Conservation (phyloP, 1,284 basidiomycete species). For the Sphagnurus paluster region DNA sequence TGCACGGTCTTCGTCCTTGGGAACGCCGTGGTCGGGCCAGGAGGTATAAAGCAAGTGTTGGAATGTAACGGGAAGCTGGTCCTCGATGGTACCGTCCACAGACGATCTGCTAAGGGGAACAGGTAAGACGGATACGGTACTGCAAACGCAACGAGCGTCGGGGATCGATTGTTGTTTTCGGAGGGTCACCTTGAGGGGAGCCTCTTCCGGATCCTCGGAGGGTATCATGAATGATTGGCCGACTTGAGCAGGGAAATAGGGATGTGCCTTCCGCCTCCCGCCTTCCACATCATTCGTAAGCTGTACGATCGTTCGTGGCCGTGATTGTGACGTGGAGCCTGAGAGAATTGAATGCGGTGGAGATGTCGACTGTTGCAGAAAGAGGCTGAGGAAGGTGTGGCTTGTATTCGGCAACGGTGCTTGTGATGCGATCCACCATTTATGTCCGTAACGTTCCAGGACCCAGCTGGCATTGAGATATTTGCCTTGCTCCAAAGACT, state of each 20-base stretch:
- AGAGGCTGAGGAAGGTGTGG: constrained; percentile 73
- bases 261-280: constrained; percentile 68
- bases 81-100: constrained; percentile 15
- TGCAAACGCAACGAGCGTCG: constrained; percentile 62
- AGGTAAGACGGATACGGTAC: constrained; percentile 43
- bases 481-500: constrained; percentile 37
- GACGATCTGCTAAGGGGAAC: constrained; percentile 13
- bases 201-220: constrained; percentile 42
- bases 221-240: constrained; percentile 54
- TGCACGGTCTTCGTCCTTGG: constrained; percentile 53
- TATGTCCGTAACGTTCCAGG: constrained; percentile 65
- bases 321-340: constrained; percentile 11
- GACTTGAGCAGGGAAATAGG: constrained; percentile 66
- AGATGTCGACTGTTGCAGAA: constrained; percentile 48
- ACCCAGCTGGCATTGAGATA: constrained; percentile 89
- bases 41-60: constrained; percentile 71
- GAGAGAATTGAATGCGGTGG: constrained; percentile 34
- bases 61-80: constrained; percentile 47
- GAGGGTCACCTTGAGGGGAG: constrained; percentile 56
- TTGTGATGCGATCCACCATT: constrained; percentile 84
- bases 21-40: constrained; percentile 86
- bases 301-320: constrained; percentile 60
- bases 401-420: constrained; percentile 71
- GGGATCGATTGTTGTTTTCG: constrained; percentile 41
- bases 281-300: constrained; percentile 70